Evolutionary conservation across 139 green algal genomes (phyloP), one percentile per base, ranked within the genome.

Genomic region (Spirogloea muscicola): DNA sequence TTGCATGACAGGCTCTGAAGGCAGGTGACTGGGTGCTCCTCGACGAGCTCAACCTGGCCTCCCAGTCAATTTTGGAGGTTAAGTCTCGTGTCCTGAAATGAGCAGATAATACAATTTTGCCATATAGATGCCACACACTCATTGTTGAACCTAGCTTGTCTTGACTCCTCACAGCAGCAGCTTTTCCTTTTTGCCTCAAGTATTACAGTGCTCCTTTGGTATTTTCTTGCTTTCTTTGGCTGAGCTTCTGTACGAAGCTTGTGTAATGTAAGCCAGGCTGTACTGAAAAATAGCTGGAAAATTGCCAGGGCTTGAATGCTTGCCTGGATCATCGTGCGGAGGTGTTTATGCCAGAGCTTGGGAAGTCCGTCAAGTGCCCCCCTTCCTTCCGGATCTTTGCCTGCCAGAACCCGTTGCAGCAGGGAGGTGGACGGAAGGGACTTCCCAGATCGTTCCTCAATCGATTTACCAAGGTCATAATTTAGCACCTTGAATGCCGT

Each of bases 31-130:
- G 94, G 94, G 91, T 98, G 29, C 88, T 99, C 57, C 88, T 99
- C n/a, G 94, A 99, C 72, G 94, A 99, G 86, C 87, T 99, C 21
- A 99, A 99, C 80, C 87, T 99, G 13, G 94, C 94, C 5, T 83
- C 83, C 39, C 94, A 97, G 81, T 85, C 82, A 9, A 89, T 99
- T 36, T 82, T 99, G 51, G 81, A 86, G 58, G 68, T 74, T n/a
- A n/a, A n/a, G n/a, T n/a, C n/a, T n/a, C n/a, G n/a, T n/a, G n/a
- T n/a, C n/a, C n/a, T n/a, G n/a, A n/a, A n/a, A n/a, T n/a, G n/a
- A n/a, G n/a, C n/a, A n/a, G n/a, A n/a, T n/a, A n/a, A n/a, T n/a
- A n/a, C n/a, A n/a, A n/a, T n/a, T n/a, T n/a, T n/a, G n/a, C n/a
- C n/a, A n/a, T n/a, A n/a, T n/a, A n/a, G n/a, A n/a, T n/a, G n/a